phyloP scores from a whole-genome alignment of 345 rosid genomes.

The Brassica rapa region DNA sequence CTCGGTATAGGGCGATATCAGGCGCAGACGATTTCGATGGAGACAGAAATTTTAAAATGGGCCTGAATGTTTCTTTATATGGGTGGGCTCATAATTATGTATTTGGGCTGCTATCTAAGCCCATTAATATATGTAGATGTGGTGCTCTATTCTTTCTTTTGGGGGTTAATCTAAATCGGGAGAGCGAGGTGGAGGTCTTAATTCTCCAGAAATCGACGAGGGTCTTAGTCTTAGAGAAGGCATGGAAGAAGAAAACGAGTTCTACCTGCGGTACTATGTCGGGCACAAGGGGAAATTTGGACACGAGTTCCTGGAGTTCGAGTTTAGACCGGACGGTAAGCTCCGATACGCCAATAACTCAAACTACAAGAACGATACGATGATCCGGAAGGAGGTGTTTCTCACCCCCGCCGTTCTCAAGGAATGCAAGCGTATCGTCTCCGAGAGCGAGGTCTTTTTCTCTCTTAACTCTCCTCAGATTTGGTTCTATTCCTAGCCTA shows the following conservation, averaged over 20 bases:
- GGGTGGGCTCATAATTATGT: not conserved
- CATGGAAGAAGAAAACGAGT: constrained; percentile 67
- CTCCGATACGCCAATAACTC: constrained; percentile 99
- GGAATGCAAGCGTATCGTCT: constrained; percentile 96
- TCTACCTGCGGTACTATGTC: constrained; percentile 90
- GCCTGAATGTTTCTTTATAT: not conserved
- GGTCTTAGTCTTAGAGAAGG: too few relatives aligned
- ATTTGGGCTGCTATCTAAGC: constrained; percentile 8
- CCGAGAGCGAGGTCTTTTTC: constrained; percentile 80
- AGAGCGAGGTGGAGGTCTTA: too few relatives aligned
- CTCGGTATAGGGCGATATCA: not conserved
- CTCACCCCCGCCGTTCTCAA: constrained; percentile 90
- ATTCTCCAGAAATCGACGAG: too few relatives aligned
- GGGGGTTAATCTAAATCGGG: not conserved
- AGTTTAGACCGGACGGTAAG: constrained; percentile 93
- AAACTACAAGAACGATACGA: constrained; percentile 98
- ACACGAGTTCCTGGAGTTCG: constrained; percentile 98
- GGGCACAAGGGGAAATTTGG: constrained; percentile 99
- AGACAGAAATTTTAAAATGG: not conserved
- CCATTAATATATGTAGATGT: not conserved
- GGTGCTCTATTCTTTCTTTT: not conserved
- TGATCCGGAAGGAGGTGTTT: constrained; percentile 97
- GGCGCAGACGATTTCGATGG: not conserved
- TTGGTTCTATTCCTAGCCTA: not conserved
- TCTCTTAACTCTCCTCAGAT: not conserved